Evolutionary conservation across 2,329 filamentous ascomycete species (phyloP).

Genomic region (Diaporthe australafricana): DNA sequence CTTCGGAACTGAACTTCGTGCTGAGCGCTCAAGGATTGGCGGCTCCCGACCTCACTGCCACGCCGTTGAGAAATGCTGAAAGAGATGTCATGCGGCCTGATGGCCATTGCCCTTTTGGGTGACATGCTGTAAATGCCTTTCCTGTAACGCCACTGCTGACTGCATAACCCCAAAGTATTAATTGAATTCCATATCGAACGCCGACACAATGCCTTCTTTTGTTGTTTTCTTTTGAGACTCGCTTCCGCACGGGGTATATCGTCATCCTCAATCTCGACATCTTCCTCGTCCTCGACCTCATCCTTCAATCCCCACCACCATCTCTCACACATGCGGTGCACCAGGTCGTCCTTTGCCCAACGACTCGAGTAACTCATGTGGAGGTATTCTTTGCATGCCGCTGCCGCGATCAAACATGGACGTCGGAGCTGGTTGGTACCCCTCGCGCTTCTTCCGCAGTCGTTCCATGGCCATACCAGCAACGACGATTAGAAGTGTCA

Average conservation of each 20-base stretch:
- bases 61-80: neutral
- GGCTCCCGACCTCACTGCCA: neutral
- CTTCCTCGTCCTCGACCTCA: constrained; percentile 3
- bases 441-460: constrained; percentile 80
- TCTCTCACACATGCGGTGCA: constrained; percentile 61
- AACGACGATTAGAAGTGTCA: constrained; percentile 83
- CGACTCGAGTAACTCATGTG: constrained; percentile 68
- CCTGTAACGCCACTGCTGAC: constrained; percentile 35
- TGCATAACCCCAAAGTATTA: constrained; percentile 28
- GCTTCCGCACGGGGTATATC: constrained; percentile 23
- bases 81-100: neutral
- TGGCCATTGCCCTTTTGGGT: neutral
- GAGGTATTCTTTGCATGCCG: constrained; percentile 70
- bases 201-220: constrained; percentile 34
- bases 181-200: constrained; percentile 31
- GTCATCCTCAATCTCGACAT: neutral
- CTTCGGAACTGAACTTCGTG: neutral
- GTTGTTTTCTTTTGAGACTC: neutral
- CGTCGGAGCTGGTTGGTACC: constrained; percentile 82
- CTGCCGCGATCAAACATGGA: constrained; percentile 70
- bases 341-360: constrained; percentile 61
- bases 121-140: constrained; percentile 27
- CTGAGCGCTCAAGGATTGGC: neutral
- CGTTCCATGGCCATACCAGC: constrained; percentile 81
- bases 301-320: neutral